Conservation (phyloP, 2,329 filamentous ascomycete genomes). For the Penicillium sp. region DNA sequence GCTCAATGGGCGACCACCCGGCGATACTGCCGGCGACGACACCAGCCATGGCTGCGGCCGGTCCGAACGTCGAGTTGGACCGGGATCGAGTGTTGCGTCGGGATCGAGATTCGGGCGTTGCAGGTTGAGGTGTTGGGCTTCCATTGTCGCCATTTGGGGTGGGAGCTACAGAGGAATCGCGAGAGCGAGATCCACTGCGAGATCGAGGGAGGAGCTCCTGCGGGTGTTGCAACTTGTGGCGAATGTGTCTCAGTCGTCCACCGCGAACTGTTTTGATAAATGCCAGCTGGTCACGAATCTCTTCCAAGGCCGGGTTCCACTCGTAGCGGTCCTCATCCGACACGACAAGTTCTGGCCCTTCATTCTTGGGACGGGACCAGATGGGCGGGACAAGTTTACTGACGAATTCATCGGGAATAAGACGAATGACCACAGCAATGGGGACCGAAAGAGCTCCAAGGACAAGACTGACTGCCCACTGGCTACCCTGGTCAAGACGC, state of each 20-base stretch:
- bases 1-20: slow-evolving; percentile 62
- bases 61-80: slow-evolving; percentile 58
- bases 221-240: slow-evolving; percentile 61
- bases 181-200: slow-evolving; percentile 42
- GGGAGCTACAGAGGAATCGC: slow-evolving; percentile 49
- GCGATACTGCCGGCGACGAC: slow-evolving; percentile 64
- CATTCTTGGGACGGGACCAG: slow-evolving; percentile 36
- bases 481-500: slow-evolving; percentile 56
- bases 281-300: slow-evolving; percentile 61
- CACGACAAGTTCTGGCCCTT: slow-evolving; percentile 42
- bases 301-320: slow-evolving; percentile 61
- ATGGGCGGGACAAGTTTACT: slow-evolving; percentile 42
- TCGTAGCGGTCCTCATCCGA: slow-evolving; percentile 49
- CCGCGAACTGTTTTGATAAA: slow-evolving; percentile 64
- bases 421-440: slow-evolving; percentile 58
- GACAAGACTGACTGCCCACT: slow-evolving; percentile 69
- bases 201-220: slow-evolving; percentile 45
- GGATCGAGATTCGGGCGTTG: slow-evolving; percentile 55
- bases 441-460: slow-evolving; percentile 67
- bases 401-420: slow-evolving; percentile 59
- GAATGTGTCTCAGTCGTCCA: slow-evolving; percentile 58
- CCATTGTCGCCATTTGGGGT: slow-evolving; percentile 54
- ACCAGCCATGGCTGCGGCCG: slow-evolving; percentile 63
- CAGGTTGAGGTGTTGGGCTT: slow-evolving; percentile 42
- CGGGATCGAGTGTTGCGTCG: slow-evolving; percentile 53